Evolutionary conservation across 805 yeast genomes (phyloP).

Genomic region (Sungouiella thailandica): DNA sequence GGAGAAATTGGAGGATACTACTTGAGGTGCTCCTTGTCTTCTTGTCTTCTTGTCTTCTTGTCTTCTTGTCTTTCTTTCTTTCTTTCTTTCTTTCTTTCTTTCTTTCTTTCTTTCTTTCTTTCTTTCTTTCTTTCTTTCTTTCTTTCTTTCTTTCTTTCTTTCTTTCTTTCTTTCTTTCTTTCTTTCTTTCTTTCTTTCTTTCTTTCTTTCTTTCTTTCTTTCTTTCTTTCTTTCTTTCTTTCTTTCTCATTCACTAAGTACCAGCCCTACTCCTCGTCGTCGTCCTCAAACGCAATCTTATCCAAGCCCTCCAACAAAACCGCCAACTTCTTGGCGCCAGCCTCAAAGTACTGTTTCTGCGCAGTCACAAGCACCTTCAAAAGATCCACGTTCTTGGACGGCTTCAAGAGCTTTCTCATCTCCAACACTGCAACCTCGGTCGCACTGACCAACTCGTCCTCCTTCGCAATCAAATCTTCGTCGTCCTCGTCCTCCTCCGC

Average conservation of each 20-base stretch:
- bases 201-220: too few relatives aligned
- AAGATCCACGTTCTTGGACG: conserved; percentile 58
- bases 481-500: conserved; percentile 45
- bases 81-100: too few relatives aligned
- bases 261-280: conserved; percentile 21
- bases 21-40: too few relatives aligned
- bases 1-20: too few relatives aligned
- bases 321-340: conserved; percentile 31
- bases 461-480: conserved; percentile 51
- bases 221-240: too few relatives aligned
- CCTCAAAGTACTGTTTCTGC: conserved; percentile 56
- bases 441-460: conserved; percentile 76
- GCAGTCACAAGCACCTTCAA: conserved; percentile 64
- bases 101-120: too few relatives aligned
- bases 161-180: too few relatives aligned
- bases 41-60: too few relatives aligned
- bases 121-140: too few relatives aligned
- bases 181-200: too few relatives aligned
- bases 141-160: too few relatives aligned
- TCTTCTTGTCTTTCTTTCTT: too few relatives aligned
- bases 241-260: not conserved
- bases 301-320: conserved; percentile 26
- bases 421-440: conserved; percentile 74
- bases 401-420: conserved; percentile 68
- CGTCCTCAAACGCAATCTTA: conserved; percentile 32